Evolutionary conservation across 441 rosid species (phyloP).

Genomic region (Populus tomentosa): DNA sequence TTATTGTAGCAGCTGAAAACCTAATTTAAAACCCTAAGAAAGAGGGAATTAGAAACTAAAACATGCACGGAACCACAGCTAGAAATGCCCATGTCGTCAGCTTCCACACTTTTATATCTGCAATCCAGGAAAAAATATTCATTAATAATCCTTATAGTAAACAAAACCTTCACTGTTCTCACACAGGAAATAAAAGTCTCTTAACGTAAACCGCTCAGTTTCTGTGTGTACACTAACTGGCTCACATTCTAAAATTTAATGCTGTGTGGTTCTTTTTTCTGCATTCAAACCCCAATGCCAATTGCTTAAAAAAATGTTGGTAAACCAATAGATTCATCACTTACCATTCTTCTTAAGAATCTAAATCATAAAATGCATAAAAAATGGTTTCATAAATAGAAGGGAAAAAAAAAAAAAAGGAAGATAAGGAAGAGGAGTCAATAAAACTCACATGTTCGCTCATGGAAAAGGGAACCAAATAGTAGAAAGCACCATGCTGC

Average conservation of each 20-base stretch:
- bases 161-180: conserved; percentile 19
- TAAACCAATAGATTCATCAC: neutral
- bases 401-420: neutral
- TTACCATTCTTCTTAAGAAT: neutral
- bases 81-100: conserved; percentile 4
- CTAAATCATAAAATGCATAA: too few species aligned
- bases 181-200: neutral
- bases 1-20: neutral
- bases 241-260: neutral
- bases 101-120: conserved; percentile 55
- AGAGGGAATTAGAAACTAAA: conserved; percentile 1
- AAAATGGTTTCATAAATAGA: neutral
- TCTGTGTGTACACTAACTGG: neutral
- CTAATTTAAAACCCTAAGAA: conserved; percentile 8
- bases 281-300: neutral
- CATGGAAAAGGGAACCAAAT: conserved; percentile 43
- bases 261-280: neutral
- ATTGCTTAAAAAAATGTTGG: neutral
- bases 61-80: conserved; percentile 10
- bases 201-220: neutral
- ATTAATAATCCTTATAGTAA: conserved; percentile 5
- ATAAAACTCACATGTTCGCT: conserved; percentile 6
- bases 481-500: conserved; percentile 78
- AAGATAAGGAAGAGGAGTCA: neutral
- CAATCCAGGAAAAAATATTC: conserved; percentile 18